Evolutionary conservation across 495 filamentous ascomycete species (phyloP).

Genomic region (Aspergillus affinis): DNA sequence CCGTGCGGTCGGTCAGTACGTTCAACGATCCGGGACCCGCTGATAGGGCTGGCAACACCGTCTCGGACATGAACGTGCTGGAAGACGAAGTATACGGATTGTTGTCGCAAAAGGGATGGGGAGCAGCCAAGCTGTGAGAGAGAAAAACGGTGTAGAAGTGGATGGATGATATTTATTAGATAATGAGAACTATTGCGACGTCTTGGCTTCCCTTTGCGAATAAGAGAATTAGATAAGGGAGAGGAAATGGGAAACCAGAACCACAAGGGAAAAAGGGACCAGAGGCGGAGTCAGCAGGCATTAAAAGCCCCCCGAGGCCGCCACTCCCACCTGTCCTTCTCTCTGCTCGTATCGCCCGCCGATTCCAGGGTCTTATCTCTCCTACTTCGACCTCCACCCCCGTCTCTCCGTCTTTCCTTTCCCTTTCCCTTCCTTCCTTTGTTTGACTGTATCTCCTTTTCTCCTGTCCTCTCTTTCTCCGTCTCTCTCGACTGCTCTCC

Average conservation of each 20-base stretch:
- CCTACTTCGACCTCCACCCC: not conserved
- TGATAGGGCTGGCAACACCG: slow-evolving; percentile 45
- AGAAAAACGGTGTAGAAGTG: not conserved
- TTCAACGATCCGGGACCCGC: slow-evolving; percentile 61
- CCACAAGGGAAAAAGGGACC: not conserved
- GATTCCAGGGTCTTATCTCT: not conserved
- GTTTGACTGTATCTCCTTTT: slow-evolving; percentile 5
- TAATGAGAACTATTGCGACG: not conserved
- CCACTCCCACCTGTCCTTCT: too few relatives aligned
- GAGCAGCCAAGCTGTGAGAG: slow-evolving; percentile 21
- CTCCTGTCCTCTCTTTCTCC: slow-evolving; percentile 2
- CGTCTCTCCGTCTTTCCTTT: slow-evolving; percentile 3
- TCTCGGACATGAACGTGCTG: slow-evolving; percentile 36
- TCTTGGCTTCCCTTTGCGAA: not conserved
- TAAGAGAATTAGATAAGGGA: not conserved
- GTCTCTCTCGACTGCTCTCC: not conserved
- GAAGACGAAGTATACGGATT: slow-evolving; percentile 48
- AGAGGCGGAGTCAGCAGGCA: not conserved
- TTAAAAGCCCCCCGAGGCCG: too few relatives aligned
- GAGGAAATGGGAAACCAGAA: too few relatives aligned
- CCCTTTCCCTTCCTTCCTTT: slow-evolving; percentile 5
- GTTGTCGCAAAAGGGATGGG: slow-evolving; percentile 46
- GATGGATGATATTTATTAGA: not conserved
- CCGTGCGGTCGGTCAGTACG: slow-evolving; percentile 49
- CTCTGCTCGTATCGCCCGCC: too few relatives aligned